A percentile compares a stretch with the other conserved stretches of the same genome.
Conservation (phyloP, 2,329 filamentous ascomycete species). For the Colletotrichum phormii region DNA sequence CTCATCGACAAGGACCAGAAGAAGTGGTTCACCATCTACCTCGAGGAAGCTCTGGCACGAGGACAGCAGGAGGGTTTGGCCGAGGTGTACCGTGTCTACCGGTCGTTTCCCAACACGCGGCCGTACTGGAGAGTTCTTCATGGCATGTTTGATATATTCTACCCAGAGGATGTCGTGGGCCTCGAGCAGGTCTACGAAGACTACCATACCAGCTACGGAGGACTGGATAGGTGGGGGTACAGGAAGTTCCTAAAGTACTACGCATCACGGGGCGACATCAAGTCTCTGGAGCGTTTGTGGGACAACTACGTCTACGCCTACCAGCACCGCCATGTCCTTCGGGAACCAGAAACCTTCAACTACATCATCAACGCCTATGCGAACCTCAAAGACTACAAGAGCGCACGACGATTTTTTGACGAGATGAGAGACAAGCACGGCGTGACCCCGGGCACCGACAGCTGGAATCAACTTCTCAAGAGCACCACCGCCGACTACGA, state of each 20-base stretch:
- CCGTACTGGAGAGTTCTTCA: slow-evolving; percentile 55
- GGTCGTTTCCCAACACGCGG: slow-evolving; percentile 51
- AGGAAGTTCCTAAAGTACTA: slow-evolving; percentile 63
- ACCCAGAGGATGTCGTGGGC: slow-evolving; percentile 50
- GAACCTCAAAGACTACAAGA: slow-evolving; percentile 70
- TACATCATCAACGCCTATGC: slow-evolving; percentile 79
- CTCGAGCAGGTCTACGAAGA: slow-evolving; percentile 62
- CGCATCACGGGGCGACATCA: slow-evolving; percentile 59
- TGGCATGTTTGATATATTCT: slow-evolving; percentile 57
- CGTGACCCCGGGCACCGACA: slow-evolving; percentile 66
- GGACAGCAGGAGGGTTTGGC: slow-evolving; percentile 47
- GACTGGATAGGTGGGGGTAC: slow-evolving; percentile 57
- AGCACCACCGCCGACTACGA: slow-evolving; percentile 76
- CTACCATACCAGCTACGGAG: slow-evolving; percentile 56
- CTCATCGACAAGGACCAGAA: slow-evolving; percentile 53
- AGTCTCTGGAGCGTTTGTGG: slow-evolving; percentile 58
- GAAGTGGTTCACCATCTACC: slow-evolving; percentile 56
- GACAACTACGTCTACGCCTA: slow-evolving; percentile 53
- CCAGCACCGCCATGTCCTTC: slow-evolving; percentile 45
- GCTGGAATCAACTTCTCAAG: slow-evolving; percentile 83
- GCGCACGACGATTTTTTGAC: slow-evolving; percentile 71
- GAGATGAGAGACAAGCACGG: slow-evolving; percentile 68
- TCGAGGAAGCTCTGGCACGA: slow-evolving; percentile 47
- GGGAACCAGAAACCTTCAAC: slow-evolving; percentile 54
- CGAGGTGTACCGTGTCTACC: slow-evolving; percentile 59